phyloP scores from a whole-genome alignment of 768 basidiomycete species.

The Artomyces pyxidatus region DNA sequence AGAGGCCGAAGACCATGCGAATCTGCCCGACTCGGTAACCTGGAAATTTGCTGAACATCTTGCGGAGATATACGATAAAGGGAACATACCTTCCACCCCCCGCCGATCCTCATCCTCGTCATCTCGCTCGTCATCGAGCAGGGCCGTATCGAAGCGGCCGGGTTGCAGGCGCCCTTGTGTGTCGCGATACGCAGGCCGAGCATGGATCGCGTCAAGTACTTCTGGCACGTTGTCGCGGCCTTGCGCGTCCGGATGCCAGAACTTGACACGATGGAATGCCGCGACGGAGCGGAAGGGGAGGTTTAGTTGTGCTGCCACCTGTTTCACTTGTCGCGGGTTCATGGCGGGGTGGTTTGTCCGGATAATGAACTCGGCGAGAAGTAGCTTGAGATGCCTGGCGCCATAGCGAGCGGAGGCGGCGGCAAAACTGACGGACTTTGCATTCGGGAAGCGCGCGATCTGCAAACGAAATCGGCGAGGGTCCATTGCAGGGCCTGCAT shows the following conservation, averaged over 20 bases:
- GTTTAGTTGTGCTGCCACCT: constrained; percentile 1
- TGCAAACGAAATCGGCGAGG: constrained; percentile 1
- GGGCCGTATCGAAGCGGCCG: constrained; percentile 29
- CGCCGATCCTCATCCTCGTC: constrained; percentile 2
- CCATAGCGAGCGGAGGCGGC: background rate
- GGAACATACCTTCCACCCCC: constrained; percentile 17
- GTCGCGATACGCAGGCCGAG: constrained; percentile 18
- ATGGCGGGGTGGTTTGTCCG: constrained; percentile 15
- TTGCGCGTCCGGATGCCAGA: constrained; percentile 11
- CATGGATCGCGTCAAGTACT: constrained; percentile 27
- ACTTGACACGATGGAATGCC: constrained; percentile 24
- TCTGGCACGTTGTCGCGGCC: background rate
- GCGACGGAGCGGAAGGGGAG: constrained; percentile 21
- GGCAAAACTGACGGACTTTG: background rate
- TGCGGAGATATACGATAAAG: background rate
- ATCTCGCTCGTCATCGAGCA: constrained; percentile 17
- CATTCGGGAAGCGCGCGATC: background rate
- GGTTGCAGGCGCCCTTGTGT: constrained; percentile 13
- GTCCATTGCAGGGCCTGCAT: constrained; percentile 13
- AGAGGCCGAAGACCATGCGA: constrained; percentile 19
- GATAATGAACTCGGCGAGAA: constrained; percentile 23
- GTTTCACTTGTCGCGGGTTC: constrained; percentile 15
- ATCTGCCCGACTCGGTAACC: constrained; percentile 22
- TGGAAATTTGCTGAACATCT: background rate
- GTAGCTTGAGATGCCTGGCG: background rate